These are phyloP conservation scores for Solanum tarijense DNA, from an alignment of 257 asterid species.

Conservation along the genomic window DNA sequence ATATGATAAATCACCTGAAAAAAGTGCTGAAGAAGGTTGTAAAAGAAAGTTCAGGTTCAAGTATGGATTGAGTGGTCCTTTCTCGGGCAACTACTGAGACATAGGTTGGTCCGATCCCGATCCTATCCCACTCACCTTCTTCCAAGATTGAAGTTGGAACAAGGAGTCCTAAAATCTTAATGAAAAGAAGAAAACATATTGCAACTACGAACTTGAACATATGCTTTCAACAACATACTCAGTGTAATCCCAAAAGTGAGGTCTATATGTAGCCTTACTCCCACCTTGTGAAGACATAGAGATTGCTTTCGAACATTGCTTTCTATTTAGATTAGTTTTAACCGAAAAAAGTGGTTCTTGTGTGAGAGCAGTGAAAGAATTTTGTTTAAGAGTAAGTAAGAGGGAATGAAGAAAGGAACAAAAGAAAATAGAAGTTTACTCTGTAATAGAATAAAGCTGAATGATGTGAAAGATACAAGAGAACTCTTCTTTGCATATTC, in stretches of 20 bases:
- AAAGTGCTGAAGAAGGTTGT: neutral
- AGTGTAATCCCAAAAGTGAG: neutral
- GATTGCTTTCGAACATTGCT: neutral
- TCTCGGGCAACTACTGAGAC: neutral
- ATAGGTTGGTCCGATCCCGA: neutral
- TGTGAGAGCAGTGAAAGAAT: neutral
- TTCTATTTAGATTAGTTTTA: neutral
- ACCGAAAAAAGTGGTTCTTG: neutral
- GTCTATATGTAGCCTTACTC: neutral
- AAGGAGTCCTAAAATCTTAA: neutral
- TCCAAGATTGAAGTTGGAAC: neutral
- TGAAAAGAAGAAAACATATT: neutral
- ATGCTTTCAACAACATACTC: neutral
- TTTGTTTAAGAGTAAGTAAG: neutral
- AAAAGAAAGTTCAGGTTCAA: neutral
- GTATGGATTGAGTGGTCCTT: neutral
- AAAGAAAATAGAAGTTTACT: neutral
- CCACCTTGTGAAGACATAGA: neutral
- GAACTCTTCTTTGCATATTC: neutral
- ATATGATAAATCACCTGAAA: neutral
- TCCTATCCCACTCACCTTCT: neutral
- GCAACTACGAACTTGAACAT: neutral
- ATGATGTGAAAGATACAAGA: neutral
- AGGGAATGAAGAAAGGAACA: neutral
- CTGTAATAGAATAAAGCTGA: neutral